phyloP scores from a whole-genome alignment of 2,329 filamentous ascomycete species.

The Colletotrichum somersetense region DNA sequence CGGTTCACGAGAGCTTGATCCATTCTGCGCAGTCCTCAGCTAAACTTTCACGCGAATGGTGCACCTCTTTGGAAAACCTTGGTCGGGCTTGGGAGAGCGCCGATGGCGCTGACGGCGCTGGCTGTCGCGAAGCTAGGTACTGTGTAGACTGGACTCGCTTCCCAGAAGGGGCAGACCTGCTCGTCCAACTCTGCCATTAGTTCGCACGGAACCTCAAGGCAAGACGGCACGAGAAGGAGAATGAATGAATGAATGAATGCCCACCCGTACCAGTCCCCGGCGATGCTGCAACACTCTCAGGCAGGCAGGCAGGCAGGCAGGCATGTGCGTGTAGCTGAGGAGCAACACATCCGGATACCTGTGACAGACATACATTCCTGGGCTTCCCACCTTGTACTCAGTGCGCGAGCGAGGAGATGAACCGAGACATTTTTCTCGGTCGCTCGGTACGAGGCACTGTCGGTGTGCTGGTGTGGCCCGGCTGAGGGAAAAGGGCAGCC shows the following conservation, averaged over 20 bases:
- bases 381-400: constrained; percentile 9
- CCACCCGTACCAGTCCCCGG: neutral
- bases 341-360: constrained; percentile 7
- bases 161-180: neutral
- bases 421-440: neutral
- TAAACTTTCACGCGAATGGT: neutral
- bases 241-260: neutral
- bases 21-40: neutral
- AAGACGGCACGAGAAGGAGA: neutral
- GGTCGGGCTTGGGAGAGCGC: neutral
- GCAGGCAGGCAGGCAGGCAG: neutral
- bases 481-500: neutral
- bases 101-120: constrained; percentile 14
- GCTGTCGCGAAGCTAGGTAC: neutral
- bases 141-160: neutral
- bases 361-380: constrained; percentile 1
- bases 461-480: neutral
- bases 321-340: neutral
- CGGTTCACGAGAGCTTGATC: neutral
- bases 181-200: neutral
- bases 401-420: neutral
- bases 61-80: neutral
- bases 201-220: neutral
- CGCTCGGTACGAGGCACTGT: no score
- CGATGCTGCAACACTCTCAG: constrained; percentile 11